Percentiles rank a stretch among this genome's conserved stretches.
These are phyloP conservation scores for Lasiodiplodia citricola DNA, from an alignment of 2,329 filamentous ascomycete species.

Conservation along the genomic window DNA sequence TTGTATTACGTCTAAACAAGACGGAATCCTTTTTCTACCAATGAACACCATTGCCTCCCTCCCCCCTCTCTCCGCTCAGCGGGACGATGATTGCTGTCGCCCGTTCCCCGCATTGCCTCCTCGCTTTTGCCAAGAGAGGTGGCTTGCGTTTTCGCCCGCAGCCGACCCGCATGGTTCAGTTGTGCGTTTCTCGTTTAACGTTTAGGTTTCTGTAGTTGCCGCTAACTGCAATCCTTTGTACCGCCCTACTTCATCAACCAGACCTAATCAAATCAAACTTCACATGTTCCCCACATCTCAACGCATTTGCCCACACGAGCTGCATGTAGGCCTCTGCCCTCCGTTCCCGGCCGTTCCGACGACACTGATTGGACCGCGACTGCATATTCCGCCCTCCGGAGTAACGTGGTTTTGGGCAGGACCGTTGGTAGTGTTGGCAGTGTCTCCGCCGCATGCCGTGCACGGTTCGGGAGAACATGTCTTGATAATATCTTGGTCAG, in stretches of 20 bases:
- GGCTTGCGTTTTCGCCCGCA: not conserved
- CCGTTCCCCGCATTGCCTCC: not conserved
- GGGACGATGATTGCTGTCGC: not conserved
- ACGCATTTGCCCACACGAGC: not conserved
- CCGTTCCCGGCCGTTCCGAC: not conserved
- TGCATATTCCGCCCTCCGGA: not conserved
- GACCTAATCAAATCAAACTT: constrained; percentile 3
- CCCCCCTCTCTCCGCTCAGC: not conserved
- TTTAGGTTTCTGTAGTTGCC: not conserved
- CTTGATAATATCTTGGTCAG: not conserved
- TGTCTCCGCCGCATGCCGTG: not conserved
- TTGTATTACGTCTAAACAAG: not conserved
- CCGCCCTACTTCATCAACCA: constrained; percentile 16
- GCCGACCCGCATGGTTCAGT: not conserved
- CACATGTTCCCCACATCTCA: constrained; percentile 1
- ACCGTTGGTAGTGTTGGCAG: not conserved
- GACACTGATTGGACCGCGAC: not conserved
- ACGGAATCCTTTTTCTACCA: not conserved
- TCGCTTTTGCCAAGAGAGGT: not conserved
- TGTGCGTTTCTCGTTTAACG: not conserved
- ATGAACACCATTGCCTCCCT: not conserved
- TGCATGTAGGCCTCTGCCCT: not conserved
- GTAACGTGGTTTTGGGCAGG: not conserved
- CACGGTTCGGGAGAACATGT: not conserved
- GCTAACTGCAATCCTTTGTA: not conserved